phyloP scores from a whole-genome alignment of 2,329 filamentous ascomycete genomes.

The Fusarium sp. region DNA sequence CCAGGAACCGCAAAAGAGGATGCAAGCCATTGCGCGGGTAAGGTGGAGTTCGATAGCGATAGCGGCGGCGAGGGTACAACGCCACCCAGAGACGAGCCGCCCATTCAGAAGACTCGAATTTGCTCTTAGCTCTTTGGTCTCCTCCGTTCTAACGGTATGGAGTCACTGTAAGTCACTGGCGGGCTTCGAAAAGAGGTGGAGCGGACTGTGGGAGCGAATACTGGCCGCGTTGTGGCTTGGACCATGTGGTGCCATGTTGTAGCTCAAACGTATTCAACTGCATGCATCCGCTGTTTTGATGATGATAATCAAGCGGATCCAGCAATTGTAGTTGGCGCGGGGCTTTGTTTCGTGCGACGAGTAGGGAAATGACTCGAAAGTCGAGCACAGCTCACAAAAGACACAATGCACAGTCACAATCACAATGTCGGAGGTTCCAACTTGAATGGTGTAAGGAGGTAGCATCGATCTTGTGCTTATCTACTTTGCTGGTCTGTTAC shows the following conservation, averaged over 20 bases:
- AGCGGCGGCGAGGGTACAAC: constrained; percentile 26
- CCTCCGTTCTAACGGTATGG: background rate
- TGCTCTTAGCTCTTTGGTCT: background rate
- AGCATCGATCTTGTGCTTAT: constrained; percentile 31
- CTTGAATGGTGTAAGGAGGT: constrained; percentile 1
- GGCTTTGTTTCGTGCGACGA: constrained; percentile 23
- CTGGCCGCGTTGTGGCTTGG: constrained; percentile 14
- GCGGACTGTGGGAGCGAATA: constrained; percentile 15
- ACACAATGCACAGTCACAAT: background rate
- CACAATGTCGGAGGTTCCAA: background rate
- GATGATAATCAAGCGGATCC: constrained; percentile 6
- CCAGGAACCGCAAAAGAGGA: constrained; percentile 19
- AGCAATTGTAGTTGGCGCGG: background rate
- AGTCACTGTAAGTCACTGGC: background rate
- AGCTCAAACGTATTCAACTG: constrained; percentile 3
- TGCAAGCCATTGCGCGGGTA: constrained; percentile 38
- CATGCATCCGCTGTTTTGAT: constrained; percentile 5
- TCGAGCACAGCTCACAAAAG: background rate
- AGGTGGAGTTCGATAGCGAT: constrained; percentile 39
- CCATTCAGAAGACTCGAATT: constrained; percentile 25
- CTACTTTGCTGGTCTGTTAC: constrained; percentile 13
- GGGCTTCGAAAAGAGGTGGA: background rate
- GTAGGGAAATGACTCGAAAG: constrained; percentile 24
- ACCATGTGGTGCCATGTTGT: constrained; percentile 31
- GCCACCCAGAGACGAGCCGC: constrained; percentile 16